Evolutionary conservation across 768 basidiomycete species (phyloP).

Genomic region (Boletus pseudo-olivaceus): DNA sequence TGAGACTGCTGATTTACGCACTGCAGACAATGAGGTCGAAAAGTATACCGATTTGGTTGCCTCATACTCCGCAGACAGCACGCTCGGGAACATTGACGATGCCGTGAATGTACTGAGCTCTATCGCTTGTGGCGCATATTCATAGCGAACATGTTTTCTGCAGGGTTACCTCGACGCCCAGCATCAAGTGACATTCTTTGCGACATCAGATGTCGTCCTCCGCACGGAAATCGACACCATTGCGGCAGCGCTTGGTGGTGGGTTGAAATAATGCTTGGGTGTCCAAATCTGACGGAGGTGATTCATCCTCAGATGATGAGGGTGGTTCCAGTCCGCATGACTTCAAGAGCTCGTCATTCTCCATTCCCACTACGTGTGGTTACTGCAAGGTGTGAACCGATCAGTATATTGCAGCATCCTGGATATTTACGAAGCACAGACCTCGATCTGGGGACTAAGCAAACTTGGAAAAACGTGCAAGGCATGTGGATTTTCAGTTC

Average conservation of each 20-base stretch:
- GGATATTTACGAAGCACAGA: slow-evolving; percentile 37
- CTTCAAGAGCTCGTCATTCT: slow-evolving; percentile 84
- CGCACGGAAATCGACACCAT: slow-evolving; percentile 66
- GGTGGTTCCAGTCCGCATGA: slow-evolving; percentile 68
- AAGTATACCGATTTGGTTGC: slow-evolving; percentile 45
- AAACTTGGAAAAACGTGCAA: slow-evolving; percentile 87
- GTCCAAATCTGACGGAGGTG: slow-evolving; percentile 6
- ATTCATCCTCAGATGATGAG: slow-evolving; percentile 55
- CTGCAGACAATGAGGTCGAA: slow-evolving; percentile 52
- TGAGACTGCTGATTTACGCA: slow-evolving; percentile 5
- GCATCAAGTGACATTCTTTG: slow-evolving; percentile 55
- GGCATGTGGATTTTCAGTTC: slow-evolving; percentile 73
- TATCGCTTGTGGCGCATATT: not conserved
- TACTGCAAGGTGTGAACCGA: slow-evolving; percentile 65
- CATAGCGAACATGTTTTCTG: slow-evolving; percentile 2
- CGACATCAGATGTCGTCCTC: slow-evolving; percentile 54
- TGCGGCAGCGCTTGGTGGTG: slow-evolving; percentile 59
- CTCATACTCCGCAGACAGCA: slow-evolving; percentile 44
- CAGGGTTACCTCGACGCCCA: slow-evolving; percentile 63
- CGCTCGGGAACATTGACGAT: slow-evolving; percentile 51
- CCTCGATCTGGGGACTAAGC: slow-evolving; percentile 83
- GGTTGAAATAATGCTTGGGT: slow-evolving; percentile 16
- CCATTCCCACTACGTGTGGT: slow-evolving; percentile 77
- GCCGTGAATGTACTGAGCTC: slow-evolving; percentile 18
- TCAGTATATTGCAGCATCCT: not conserved